These are phyloP conservation scores for Yamadazyma paraphyllophila DNA, from an alignment of 805 yeast genomes.

Conservation along the genomic window DNA sequence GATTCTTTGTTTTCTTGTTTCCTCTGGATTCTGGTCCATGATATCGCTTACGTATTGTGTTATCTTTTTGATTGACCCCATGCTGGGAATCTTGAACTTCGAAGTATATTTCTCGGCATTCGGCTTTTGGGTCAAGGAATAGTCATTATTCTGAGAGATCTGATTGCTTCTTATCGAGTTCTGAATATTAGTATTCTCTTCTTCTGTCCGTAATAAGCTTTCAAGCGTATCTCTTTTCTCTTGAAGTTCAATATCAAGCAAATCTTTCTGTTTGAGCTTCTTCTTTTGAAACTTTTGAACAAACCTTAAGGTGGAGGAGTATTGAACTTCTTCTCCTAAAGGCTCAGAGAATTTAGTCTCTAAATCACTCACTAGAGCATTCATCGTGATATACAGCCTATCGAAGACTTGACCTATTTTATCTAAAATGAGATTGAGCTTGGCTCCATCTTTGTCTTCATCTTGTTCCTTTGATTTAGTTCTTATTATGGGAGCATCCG, in stretches of 20 bases:
- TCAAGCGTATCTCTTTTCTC: conserved; percentile 32
- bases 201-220: conserved; percentile 29
- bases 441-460: conserved; percentile 27
- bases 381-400: conserved; percentile 52
- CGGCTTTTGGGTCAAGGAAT: conserved; percentile 16
- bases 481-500: conserved; percentile 27
- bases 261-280: conserved; percentile 31
- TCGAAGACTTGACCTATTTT: conserved; percentile 86
- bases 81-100: conserved; percentile 39
- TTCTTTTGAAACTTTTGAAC: conserved; percentile 57
- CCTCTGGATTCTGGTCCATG: conserved; percentile 65
- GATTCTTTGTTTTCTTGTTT: conserved; percentile 56
- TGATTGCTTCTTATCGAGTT: conserved; percentile 21
- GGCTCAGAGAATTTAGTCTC: conserved; percentile 66
- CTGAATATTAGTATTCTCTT: conserved; percentile 28
- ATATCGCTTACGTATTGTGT: conserved; percentile 55
- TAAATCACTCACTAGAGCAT: conserved; percentile 50
- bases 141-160: conserved; percentile 20
- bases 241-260: conserved; percentile 31
- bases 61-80: conserved; percentile 43
- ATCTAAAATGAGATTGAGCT: conserved; percentile 50
- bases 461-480: conserved; percentile 22
- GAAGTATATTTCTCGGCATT: conserved; percentile 1
- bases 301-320: conserved; percentile 53
- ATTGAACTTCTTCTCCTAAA: conserved; percentile 67